These are phyloP conservation scores for Stachybotrys echinatus DNA, from an alignment of 2,329 filamentous ascomycete species.

Conservation along the genomic window DNA sequence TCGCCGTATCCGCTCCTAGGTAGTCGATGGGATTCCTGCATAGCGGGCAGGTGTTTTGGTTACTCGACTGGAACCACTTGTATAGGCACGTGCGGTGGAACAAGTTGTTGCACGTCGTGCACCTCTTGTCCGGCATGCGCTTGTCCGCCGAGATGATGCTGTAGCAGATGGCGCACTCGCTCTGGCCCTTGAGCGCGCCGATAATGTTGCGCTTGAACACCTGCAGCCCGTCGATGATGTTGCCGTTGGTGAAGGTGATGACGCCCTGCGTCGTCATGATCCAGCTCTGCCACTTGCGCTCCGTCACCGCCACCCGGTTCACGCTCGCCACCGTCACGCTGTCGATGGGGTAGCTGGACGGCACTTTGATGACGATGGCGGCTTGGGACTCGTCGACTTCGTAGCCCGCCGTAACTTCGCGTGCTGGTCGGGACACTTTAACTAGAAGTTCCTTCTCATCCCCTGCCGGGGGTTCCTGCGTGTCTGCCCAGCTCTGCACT, in stretches of 20 bases:
- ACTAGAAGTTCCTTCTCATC: conserved; percentile 57
- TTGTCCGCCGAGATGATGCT: conserved; percentile 85
- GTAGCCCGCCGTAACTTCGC: conserved; percentile 79
- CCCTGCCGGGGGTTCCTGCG: conserved; percentile 39
- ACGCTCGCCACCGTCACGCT: conserved; percentile 70
- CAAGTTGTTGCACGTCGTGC: conserved; percentile 85
- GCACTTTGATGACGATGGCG: conserved; percentile 75
- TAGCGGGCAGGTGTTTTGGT: conserved; percentile 84
- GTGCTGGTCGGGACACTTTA: conserved; percentile 64
- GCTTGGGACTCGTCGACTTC: conserved; percentile 84
- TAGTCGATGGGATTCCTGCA: conserved; percentile 84
- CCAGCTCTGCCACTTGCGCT: conserved; percentile 92
- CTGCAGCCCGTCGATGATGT: conserved; percentile 78
- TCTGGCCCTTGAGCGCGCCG: conserved; percentile 85
- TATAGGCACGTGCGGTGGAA: conserved; percentile 90
- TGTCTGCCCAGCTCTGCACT: conserved; percentile 61
- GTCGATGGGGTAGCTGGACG: conserved; percentile 76
- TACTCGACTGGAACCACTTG: conserved; percentile 96
- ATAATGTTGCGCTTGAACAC: conserved; percentile 84
- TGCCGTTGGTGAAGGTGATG: conserved; percentile 88
- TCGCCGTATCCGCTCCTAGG: conserved; percentile 32
- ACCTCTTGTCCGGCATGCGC: conserved; percentile 86
- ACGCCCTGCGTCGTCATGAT: conserved; percentile 82
- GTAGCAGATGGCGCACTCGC: conserved; percentile 96
- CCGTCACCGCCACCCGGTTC: conserved; percentile 79